Evolutionary conservation across 2,329 filamentous ascomycete genomes (phyloP), one percentile per base, ranked within the genome.

Genomic region (Graphium sp.): DNA sequence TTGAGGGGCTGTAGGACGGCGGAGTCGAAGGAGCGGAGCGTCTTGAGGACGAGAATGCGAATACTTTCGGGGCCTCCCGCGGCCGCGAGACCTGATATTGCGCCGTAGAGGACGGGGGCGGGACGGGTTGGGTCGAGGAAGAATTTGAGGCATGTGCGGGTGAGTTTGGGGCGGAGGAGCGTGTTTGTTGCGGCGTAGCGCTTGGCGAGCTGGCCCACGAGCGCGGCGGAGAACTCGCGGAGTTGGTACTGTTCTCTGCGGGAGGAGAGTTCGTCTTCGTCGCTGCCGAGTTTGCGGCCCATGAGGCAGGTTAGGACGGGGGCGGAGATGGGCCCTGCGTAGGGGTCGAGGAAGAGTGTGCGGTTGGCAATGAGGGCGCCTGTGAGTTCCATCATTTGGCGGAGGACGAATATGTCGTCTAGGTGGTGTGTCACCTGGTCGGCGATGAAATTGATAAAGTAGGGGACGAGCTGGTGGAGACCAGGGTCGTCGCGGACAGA

Each of bases 351-450:
- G 51, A 83, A 91, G 20, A 94, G 69, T 37, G 73, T 74, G 33
- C 73, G 68, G 46, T 94, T 95, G 39, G 76, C 69, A 28, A 94
- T 77, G 28, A 98, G 60, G 2, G 87, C 82, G 28, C 80, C 70
- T 1, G 81, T 76, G 34, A 95, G 70, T 43, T 84, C 76, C 78
- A 98, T 87, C 71, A 92, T 89, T 49, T 91, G 83, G 13, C 74
- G 75, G 14, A 98, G 62, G 5, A 84, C 72, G 47, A 94, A 94
- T 3, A 85, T 66, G 48, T 92, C 81, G 53, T 92, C 85, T 38
- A 93, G 66, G 39, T 76, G 79, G 49, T 98, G 89, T 2, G 89
- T 95, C 28, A 98, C 83, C 52, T 93, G 89, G 49, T 94, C 87
- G 13, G 84, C 77, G 42, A 95, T 79, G 50, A 93, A 95, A 48